Percentiles rank a stretch among this genome's conserved stretches.
Evolutionary conservation across 495 filamentous ascomycete species (phyloP).

Genomic region (Usnea hakonensis): DNA sequence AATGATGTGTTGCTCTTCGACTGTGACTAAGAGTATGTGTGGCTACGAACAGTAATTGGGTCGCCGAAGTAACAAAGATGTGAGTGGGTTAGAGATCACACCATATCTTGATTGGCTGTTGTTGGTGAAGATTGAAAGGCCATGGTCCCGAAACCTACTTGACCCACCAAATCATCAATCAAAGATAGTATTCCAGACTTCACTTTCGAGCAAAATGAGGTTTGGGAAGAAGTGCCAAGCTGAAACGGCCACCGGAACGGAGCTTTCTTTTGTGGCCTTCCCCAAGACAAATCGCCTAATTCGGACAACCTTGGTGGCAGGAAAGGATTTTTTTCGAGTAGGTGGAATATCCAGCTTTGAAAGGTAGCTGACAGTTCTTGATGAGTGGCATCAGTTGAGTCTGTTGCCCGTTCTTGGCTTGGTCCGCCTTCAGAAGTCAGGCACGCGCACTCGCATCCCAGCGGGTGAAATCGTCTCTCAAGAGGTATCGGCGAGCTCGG

Average conservation of each 20-base stretch:
- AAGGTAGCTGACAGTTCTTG: conserved; percentile 11
- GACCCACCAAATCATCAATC: conserved; percentile 19
- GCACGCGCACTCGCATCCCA: conserved; percentile 34
- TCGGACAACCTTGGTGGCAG: conserved; percentile 17
- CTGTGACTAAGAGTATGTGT: conserved; percentile 16
- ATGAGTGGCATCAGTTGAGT: conserved; percentile 24
- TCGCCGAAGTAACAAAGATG: conserved; percentile 32
- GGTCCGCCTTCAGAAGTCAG: conserved; percentile 30
- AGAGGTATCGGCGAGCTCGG: conserved; percentile 22
- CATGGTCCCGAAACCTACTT: neutral
- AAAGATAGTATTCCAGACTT: conserved; percentile 12
- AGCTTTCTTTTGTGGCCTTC: conserved; percentile 24
- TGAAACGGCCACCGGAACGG: conserved; percentile 27
- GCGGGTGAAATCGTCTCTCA: conserved; percentile 25
- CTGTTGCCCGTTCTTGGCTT: conserved; percentile 21
- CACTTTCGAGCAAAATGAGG: conserved; percentile 22
- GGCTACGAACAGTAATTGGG: conserved; percentile 11
- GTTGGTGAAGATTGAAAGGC: neutral
- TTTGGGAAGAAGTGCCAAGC: conserved; percentile 38
- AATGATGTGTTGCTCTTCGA: conserved; percentile 7
- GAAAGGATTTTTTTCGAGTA: conserved; percentile 16
- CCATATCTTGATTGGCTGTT: neutral
- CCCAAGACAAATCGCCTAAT: conserved; percentile 25
- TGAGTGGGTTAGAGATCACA: conserved; percentile 30
- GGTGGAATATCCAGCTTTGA: neutral